Conservation (phyloP, 768 basidiomycete genomes). For the Trametes cingulata region DNA sequence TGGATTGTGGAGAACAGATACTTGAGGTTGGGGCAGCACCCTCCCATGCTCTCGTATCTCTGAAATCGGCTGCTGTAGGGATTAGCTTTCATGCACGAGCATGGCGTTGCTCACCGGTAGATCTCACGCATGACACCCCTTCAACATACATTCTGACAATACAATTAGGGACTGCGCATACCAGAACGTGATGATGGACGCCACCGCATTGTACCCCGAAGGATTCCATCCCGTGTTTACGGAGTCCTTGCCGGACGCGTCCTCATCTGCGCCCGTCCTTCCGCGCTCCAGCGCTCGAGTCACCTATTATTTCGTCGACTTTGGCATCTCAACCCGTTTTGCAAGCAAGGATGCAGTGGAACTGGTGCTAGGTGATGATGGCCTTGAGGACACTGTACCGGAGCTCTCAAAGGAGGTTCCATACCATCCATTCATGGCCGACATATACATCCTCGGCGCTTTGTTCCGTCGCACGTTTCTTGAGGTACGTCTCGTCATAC, state of each 20-base stretch:
- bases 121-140: too few relatives aligned
- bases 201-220: conserved; percentile 18
- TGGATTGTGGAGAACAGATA: conserved; percentile 28
- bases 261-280: not conserved
- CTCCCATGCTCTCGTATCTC: not conserved
- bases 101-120: too few relatives aligned
- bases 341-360: not conserved
- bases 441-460: not conserved
- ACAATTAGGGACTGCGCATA: conserved; percentile 23
- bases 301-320: not conserved
- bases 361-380: not conserved
- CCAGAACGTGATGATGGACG: conserved; percentile 27
- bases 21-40: conserved; percentile 22
- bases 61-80: too few relatives aligned
- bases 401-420: not conserved
- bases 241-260: not conserved
- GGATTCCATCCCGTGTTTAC: conserved; percentile 19
- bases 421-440: not conserved
- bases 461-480: not conserved
- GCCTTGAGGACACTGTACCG: not conserved
- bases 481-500: not conserved
- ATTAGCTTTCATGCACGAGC: conserved; percentile 7
- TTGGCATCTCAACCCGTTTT: not conserved
- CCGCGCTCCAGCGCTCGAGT: not conserved
- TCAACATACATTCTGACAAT: not conserved